Evolutionary conservation across 169 alveolate species (phyloP).

Genomic region (Eimeria sp.): DNA sequence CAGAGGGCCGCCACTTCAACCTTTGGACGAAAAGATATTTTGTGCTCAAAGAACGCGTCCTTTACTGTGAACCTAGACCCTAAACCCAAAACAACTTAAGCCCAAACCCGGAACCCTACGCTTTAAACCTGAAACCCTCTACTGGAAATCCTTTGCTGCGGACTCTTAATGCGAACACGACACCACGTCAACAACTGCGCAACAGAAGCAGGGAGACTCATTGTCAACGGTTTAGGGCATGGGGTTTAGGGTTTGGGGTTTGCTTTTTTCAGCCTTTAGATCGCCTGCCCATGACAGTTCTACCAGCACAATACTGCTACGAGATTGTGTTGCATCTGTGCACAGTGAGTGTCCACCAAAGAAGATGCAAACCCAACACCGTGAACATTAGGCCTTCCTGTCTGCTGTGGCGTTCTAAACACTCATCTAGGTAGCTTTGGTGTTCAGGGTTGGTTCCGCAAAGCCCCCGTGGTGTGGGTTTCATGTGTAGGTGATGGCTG

Average conservation of each 20-base stretch:
- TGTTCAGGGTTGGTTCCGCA: not conserved
- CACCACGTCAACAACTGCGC: not conserved
- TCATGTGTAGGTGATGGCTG: not conserved
- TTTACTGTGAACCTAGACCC: not conserved
- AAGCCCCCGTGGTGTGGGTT: not conserved
- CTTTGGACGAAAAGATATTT: slow-evolving; percentile 33
- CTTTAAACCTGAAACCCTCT: not conserved
- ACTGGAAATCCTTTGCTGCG: not conserved
- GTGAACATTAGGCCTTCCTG: not conserved
- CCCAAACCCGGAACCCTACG: slow-evolving; percentile 10
- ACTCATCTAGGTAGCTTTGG: not conserved
- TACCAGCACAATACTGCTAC: slow-evolving; percentile 16
- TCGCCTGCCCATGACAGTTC: slow-evolving; percentile 35
- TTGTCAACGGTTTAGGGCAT: not conserved
- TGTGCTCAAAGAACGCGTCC: slow-evolving; percentile 41
- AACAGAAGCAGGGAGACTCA: not conserved
- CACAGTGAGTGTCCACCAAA: slow-evolving; percentile 11
- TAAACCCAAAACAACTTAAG: not conserved
- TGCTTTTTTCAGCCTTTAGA: not conserved
- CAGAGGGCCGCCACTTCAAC: slow-evolving; percentile 59
- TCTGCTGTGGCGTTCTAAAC: not conserved
- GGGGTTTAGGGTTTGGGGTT: not conserved
- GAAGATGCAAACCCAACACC: not conserved
- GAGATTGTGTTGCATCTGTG: not conserved
- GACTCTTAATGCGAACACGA: not conserved